Percentiles rank a stretch among this genome's conserved stretches.
Conservation (phyloP, 805 yeast genomes). For the Pichia nakasei region DNA sequence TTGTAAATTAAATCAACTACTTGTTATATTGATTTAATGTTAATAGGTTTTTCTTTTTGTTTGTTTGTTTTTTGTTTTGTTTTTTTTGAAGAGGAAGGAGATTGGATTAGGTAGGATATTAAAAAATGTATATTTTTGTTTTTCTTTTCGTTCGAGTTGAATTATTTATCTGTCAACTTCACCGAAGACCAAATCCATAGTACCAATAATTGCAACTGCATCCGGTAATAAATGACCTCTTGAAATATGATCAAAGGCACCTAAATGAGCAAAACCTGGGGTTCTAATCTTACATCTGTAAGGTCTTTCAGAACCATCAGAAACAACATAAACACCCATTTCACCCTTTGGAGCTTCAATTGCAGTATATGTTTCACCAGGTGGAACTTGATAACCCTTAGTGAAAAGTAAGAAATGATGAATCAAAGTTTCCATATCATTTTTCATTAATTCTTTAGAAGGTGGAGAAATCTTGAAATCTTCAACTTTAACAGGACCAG, state of each 20-base stretch:
- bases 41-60: too few species aligned
- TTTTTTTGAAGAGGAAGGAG: too few species aligned
- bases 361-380: conserved; percentile 85
- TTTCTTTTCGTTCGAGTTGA: too few species aligned
- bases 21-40: too few species aligned
- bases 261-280: conserved; percentile 89
- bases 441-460: conserved; percentile 73
- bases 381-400: conserved; percentile 83
- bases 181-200: conserved; percentile 92
- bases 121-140: too few species aligned
- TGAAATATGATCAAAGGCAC: conserved; percentile 78
- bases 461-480: conserved; percentile 83
- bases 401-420: conserved; percentile 84
- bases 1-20: too few species aligned
- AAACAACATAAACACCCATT: conserved; percentile 83
- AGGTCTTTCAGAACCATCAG: conserved; percentile 86
- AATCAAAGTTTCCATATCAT: conserved; percentile 86
- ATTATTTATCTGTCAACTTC: conserved; percentile 73
- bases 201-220: conserved; percentile 89
- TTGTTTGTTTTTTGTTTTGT: too few species aligned
- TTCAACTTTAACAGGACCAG: conserved; percentile 86
- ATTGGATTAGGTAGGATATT: too few species aligned
- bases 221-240: conserved; percentile 85
- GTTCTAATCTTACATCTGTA: conserved; percentile 89
- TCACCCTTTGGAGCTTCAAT: conserved; percentile 95